A percentile compares a stretch with the other conserved stretches of the same genome.
Evolutionary conservation across 2,329 filamentous ascomycete species (phyloP).

Genomic region (Xylaria multiplex): DNA sequence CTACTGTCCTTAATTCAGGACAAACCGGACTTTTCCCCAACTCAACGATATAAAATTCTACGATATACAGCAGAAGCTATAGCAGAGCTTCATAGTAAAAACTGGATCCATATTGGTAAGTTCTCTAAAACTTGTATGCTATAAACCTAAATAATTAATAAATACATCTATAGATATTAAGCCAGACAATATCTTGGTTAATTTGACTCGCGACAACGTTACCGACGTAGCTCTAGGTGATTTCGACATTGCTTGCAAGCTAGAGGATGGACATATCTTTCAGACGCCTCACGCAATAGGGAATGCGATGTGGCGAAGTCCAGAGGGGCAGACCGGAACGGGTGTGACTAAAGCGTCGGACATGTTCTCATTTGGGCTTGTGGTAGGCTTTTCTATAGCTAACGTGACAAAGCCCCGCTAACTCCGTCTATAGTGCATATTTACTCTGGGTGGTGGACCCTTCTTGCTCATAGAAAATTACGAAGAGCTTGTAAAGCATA

Average conservation of each 20-base stretch:
- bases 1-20: slow-evolving; percentile 50
- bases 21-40: slow-evolving; percentile 46
- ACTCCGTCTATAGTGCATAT: slow-evolving; percentile 49
- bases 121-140: slow-evolving; percentile 33
- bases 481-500: slow-evolving; percentile 45
- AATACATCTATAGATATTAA: slow-evolving; percentile 49
- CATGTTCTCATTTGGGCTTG: slow-evolving; percentile 52
- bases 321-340: slow-evolving; percentile 51
- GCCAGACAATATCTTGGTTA: slow-evolving; percentile 52
- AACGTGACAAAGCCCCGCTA: slow-evolving; percentile 35
- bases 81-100: slow-evolving; percentile 50
- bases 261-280: slow-evolving; percentile 43
- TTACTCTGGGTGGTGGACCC: slow-evolving; percentile 46
- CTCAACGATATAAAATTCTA: slow-evolving; percentile 50
- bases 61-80: slow-evolving; percentile 49
- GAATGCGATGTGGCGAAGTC: slow-evolving; percentile 54
- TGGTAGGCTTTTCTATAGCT: slow-evolving; percentile 46
- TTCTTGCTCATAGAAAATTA: slow-evolving; percentile 45
- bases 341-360: slow-evolving; percentile 51
- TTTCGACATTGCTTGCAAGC: slow-evolving; percentile 51
- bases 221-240: slow-evolving; percentile 50
- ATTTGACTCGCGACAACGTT: slow-evolving; percentile 50
- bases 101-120: slow-evolving; percentile 51
- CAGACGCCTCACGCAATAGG: slow-evolving; percentile 48
- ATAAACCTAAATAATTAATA: not conserved